These are phyloP conservation scores for Cutaneotrichosporon curvatum DNA, from an alignment of 1,284 basidiomycete species.

Conservation along the genomic window DNA sequence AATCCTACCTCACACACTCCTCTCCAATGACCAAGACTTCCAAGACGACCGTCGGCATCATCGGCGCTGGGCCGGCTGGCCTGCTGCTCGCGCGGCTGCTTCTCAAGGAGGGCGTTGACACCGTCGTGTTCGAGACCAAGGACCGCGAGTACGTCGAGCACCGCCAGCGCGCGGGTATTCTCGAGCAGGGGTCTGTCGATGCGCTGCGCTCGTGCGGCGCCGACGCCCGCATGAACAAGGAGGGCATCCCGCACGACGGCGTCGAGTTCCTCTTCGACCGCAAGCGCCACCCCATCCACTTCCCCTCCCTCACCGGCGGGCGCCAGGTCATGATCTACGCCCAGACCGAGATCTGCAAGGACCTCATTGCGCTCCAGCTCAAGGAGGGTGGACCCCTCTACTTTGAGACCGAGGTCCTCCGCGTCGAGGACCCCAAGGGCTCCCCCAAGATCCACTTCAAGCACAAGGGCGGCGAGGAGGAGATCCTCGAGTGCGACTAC, in stretches of 20 bases:
- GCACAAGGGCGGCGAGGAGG: conserved; percentile 9
- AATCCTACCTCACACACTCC: too few species aligned
- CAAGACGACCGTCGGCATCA: conserved; percentile 19
- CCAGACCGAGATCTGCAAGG: conserved; percentile 21
- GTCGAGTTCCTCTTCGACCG: conserved; percentile 18
- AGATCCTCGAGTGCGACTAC: conserved; percentile 13
- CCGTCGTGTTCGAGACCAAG: conserved; percentile 18
- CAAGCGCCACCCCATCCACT: conserved; percentile 15
- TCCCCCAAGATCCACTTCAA: conserved; percentile 12
- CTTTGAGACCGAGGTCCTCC: conserved; percentile 11
- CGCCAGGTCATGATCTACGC: conserved; percentile 21
- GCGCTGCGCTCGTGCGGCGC: conserved; percentile 14
- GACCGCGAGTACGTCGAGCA: conserved; percentile 22
- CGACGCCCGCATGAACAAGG: conserved; percentile 18
- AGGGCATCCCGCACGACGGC: conserved; percentile 18
- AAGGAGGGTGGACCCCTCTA: conserved; percentile 14
- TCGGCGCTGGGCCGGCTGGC: conserved; percentile 17
- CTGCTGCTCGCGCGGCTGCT: conserved; percentile 17
- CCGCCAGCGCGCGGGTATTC: conserved; percentile 19
- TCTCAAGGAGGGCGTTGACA: conserved; percentile 10
- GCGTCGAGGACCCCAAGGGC: conserved; percentile 12
- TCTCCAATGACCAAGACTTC: conserved; percentile 4
- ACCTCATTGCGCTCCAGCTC: conserved; percentile 18
- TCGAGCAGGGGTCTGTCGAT: conserved; percentile 19
- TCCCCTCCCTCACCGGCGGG: conserved; percentile 14